Base-by-base conservation (phyloP, 2,329 filamentous ascomycete genomes). In the Zasmidium cellare region DNA sequence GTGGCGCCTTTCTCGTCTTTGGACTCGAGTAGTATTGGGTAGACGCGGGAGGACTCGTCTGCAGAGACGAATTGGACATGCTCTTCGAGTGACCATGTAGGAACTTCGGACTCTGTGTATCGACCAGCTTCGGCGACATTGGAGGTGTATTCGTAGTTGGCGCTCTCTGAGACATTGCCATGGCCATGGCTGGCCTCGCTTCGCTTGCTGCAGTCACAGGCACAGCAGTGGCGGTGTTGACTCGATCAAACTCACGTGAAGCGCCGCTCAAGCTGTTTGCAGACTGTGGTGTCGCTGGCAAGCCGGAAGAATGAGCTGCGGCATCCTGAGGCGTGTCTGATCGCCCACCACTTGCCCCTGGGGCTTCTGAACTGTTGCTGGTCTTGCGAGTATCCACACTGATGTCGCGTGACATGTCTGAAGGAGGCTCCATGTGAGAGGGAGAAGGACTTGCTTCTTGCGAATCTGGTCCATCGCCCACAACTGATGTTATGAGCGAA, bases 1-100 rank as follows among this genome's bases (percentile, higher is more conserved):
- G 93, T 2, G 92, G 92, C 5, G 88, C 85, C 73, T 96, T 97
- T 59, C 92, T 84, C 51, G 84, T 64, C 60, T 66, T 69, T 19
- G 65, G 65, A 47, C 66, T 67, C 22, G 62, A 56, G 19, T 61
- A 59, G 22, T 59, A 51, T 18, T 57, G 53, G 45, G 57, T 56
- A 18, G 60, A 65, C 31, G 51, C 52, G n/a, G 61, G 61, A 9
- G 61, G 59, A 22, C 58, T 63, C 12, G 55, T 38, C 45, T 62
- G 58, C 18, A 59, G 54, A 22, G 61, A 60, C 18, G 62, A 58
- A 3, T 46, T 35, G 5, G 58, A 61, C n/a, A 47, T 22, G 45
- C 38, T 58, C 46, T 61, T 62, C 19, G 56, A 46, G 47, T 60
- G 58, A 12, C 55, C 45, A 41, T 56, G 51, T 18, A 18, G 41